Evolutionary conservation across 257 asterid genomes (phyloP).

Genomic region (Capsicum rhomboideum): DNA sequence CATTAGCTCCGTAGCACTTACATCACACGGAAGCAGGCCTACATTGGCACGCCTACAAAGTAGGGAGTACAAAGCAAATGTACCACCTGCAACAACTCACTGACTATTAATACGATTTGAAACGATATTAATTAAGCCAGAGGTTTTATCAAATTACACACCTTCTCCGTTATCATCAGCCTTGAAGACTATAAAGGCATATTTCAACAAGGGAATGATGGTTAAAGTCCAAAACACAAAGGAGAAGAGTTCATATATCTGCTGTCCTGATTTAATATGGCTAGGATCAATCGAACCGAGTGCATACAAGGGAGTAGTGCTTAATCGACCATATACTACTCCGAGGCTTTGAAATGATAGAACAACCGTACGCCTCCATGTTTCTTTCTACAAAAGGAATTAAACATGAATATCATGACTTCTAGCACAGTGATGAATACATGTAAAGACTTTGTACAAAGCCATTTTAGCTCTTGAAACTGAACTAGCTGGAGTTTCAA

Average conservation of each 20-base stretch:
- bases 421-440: neutral
- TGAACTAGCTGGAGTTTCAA: neutral
- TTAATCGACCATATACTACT: conserved; percentile 77
- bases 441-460: neutral
- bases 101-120: neutral
- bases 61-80: conserved; percentile 76
- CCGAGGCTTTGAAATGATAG: conserved; percentile 94
- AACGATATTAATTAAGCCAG: no score
- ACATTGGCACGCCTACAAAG: conserved; percentile 80
- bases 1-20: conserved; percentile 35
- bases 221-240: conserved; percentile 86
- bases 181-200: conserved; percentile 56
- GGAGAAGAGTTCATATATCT: conserved; percentile 71
- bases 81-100: conserved; percentile 76
- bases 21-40: conserved; percentile 70
- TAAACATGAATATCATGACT: neutral
- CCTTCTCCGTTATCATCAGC: conserved; percentile 96
- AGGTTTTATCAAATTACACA: conserved; percentile 31
- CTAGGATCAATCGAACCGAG: conserved; percentile 55
- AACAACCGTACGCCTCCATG: conserved; percentile 50
- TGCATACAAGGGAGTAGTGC: conserved; percentile 85
- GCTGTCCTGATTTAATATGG: conserved; percentile 44
- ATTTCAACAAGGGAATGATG: conserved; percentile 72
- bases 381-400: conserved; percentile 23
- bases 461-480: neutral